Base-by-base conservation (phyloP, 2,329 filamentous ascomycete genomes). In the Lecanicillium sp. region DNA sequence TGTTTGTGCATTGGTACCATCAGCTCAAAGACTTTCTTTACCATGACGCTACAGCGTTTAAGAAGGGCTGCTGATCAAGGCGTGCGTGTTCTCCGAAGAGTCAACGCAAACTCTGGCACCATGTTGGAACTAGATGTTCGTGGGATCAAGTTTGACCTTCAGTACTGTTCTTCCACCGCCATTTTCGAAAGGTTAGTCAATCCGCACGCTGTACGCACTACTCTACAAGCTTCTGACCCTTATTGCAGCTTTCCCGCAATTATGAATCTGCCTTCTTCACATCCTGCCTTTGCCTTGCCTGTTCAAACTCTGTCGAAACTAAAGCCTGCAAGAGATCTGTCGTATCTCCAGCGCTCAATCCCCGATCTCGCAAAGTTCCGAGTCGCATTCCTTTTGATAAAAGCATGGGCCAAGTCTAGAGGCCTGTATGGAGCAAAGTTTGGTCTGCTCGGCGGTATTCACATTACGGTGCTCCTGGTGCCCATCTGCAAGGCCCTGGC, bases 381-480 rank as follows among this genome's bases (percentile, higher is more conserved):
- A 6, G 49, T 71, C 7, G 77, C 77, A 1, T 74, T 81, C 48
- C 68, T 74, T 2, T 64, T 72, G 40, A 68, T 85, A 51, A 79
- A 74, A 49, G 61, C 68, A 2, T 85, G 80, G 80, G 76, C 80
- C 2, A 66, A 68, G 39, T 59, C 66, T 10, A 69, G 75, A 6
- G 81, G 81, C 1, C 64, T 85, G 13, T 84, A 84, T 53, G 71
- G 76, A 0, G 69, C 77, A 2, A 75, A 69, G 34, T 83, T 83
- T 47, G 81, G 81, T 0, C 80, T 77, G 43, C 62, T 85, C 1
- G 72, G 77, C 5, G 79, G 79, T 4, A 74, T 82, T 15, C 79
- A 84, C 46, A 73, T 85, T 37, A 71, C 75, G 1, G 57, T 82
- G 17, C 64, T 85, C 51, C 61, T 85, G 8, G 68, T 74, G 0